Conservation (phyloP, 2,329 filamentous ascomycete species). For the Alternaria gaisen region DNA sequence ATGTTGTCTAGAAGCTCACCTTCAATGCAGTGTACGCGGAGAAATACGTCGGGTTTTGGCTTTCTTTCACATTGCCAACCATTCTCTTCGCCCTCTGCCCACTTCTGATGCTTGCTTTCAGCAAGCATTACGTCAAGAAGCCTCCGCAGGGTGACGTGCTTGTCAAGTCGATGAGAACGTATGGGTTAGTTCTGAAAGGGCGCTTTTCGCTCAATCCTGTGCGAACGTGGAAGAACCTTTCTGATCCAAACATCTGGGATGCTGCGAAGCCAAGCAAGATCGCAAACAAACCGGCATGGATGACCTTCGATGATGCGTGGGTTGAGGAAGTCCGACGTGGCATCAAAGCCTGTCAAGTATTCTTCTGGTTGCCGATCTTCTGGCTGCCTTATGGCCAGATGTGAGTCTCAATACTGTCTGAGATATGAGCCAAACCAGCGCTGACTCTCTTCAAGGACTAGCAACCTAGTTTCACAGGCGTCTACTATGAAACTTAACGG, state of each 20-base stretch:
- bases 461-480: constrained; percentile 64
- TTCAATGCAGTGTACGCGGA: constrained; percentile 67
- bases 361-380: constrained; percentile 60
- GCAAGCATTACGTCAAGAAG: constrained; percentile 49
- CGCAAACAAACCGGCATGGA: constrained; percentile 69
- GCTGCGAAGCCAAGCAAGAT: constrained; percentile 71
- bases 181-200: constrained; percentile 67
- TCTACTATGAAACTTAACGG: constrained; percentile 63
- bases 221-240: constrained; percentile 56
- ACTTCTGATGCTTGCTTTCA: constrained; percentile 58
- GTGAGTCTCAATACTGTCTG: background rate
- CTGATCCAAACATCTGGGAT: constrained; percentile 51
- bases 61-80: constrained; percentile 73
- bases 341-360: constrained; percentile 35
- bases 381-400: constrained; percentile 69
- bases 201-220: constrained; percentile 68
- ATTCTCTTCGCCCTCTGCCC: constrained; percentile 68
- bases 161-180: constrained; percentile 70
- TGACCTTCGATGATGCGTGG: constrained; percentile 83
- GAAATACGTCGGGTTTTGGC: constrained; percentile 78
- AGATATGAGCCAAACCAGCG: background rate
- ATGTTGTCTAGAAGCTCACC: background rate
- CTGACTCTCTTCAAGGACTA: constrained; percentile 57
- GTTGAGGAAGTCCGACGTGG: constrained; percentile 63
- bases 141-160: constrained; percentile 76